Evolutionary conservation across 2,329 filamentous ascomycete species (phyloP), one percentile per base, ranked within the genome.

Genomic region (Aspergillus cejpii): DNA sequence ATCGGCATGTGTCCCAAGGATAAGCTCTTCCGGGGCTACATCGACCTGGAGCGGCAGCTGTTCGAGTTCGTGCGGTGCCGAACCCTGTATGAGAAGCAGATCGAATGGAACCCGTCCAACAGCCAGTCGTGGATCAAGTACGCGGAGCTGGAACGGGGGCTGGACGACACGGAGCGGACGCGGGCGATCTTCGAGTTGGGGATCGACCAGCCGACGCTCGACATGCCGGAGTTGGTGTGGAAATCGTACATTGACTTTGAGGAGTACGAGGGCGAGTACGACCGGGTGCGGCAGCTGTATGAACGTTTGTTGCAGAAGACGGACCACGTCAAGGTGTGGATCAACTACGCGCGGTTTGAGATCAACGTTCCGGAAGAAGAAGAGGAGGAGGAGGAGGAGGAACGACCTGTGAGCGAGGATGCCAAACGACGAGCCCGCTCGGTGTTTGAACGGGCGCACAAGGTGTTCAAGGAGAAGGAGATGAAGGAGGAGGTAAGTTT

Each of bases 321-420:
- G n/a, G 84, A 92, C 61, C 92, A 98, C 63, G 89, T 96, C 74
- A 98, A 97, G 75, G 92, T 98, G 48, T 98, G 92, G 92, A 94
- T 92, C 67, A 91, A 87, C 66, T 98, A 91, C 70, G 92, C 92
- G n/a, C 87, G 94, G 66, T 97, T 98, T 62, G 92, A 98, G 69
- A 87, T 97, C 72, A 91, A 92, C 64, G 83, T 95, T 0, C 88
- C 89, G 10, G 74, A 79, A 15, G 80, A 80, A 14, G 79, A 80
- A 41, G 79, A 84, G 33, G 82, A 77, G 17, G 76, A 76, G 7
- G 75, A 74, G 2, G 73, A 78, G 15, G 70, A 83, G 69, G 76
- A 77, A 45, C 68, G 68, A 33, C 72, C 76, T 2, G 78, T 94
- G 60, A 88, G 84, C 67, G 87, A 92, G 17, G 83, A 83, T 47